A percentile compares a stretch with the other conserved stretches of the same genome.
Evolutionary conservation across 23 red algal species (phyloP).

Genomic region (Gracilaria vermiculophylla): DNA sequence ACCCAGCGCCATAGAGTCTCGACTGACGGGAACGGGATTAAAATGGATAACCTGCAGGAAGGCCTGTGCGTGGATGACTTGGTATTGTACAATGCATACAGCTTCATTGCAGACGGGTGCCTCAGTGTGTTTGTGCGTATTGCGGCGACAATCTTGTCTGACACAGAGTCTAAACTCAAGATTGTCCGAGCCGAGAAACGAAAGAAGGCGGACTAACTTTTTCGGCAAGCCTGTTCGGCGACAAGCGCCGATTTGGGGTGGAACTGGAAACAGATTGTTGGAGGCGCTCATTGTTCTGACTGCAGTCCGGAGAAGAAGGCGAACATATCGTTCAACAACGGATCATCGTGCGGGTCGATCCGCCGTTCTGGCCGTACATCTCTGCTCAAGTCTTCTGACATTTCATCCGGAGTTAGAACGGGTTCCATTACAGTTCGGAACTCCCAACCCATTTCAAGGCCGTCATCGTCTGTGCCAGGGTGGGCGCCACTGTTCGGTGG

Average conservation of each 20-base stretch:
- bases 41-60: background rate
- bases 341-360: slow-evolving; percentile 23
- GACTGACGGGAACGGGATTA: background rate
- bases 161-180: slow-evolving; percentile 19
- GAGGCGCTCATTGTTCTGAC: background rate
- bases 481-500: background rate
- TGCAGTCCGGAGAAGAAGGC: slow-evolving; percentile 8
- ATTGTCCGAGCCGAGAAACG: background rate
- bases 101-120: slow-evolving; percentile 55
- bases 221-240: background rate
- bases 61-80: slow-evolving; percentile 39
- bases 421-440: background rate
- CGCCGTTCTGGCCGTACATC: slow-evolving; percentile 16
- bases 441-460: background rate
- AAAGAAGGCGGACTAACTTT: background rate
- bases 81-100: slow-evolving; percentile 61
- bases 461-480: background rate
- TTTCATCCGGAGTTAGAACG: background rate
- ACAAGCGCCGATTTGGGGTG: background rate
- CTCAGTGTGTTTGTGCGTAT: slow-evolving; percentile 63
- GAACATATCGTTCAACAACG: slow-evolving; percentile 26
- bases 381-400: slow-evolving; percentile 25
- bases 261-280: background rate
- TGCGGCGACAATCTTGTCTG: slow-evolving; percentile 30
- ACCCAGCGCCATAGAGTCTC: background rate